Evolutionary conservation across 1,284 basidiomycete genomes (phyloP), one percentile per base, ranked within the genome.

Genomic region (Porogramme epimiltina): DNA sequence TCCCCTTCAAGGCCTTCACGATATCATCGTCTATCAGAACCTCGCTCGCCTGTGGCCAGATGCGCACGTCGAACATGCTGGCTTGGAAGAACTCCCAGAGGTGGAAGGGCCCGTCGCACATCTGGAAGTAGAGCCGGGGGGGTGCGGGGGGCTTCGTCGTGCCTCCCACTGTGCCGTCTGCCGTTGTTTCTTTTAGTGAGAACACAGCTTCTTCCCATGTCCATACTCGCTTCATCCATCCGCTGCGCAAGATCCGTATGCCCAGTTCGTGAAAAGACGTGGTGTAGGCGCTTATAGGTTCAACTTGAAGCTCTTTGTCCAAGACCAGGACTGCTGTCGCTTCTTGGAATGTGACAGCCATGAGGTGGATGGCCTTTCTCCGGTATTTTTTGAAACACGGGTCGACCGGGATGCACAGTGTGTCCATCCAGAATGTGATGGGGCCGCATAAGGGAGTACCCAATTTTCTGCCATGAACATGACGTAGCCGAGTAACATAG

Each of bases 211-310:
- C 47, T 25, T 42, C 39, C 3, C 42, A 39, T n/a, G 47, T 49
- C 47, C 47, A 49, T 2, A 49, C 40, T 8, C 47, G 47, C 28
- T 43, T 42, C 9, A 36, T 13, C 47, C 47, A 49, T 4, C 47
- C 47, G 31, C 40, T 43, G 41, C 40, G 42, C 22, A 36, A 13
- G 9, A 40, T 9, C 28, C 40, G 25, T 4, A 49, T 42, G 5
- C 31, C 41, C 10, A 42, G 31, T 40, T 49, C 47, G 22, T 36
- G 47, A 20, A 34, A 4, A 9, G 47, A 36, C n/a, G 20, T 39
- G 13, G 3, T 22, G 9, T 15, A 20, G 10, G 40, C 24, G 2
- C 42, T 28, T 23, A 42, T n/a, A n/a, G n/a, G n/a, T n/a, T n/a
- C 31, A 9, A 25, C 6, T n/a, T 26, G 24, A 4, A 49, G 47